Percentiles rank a stretch among this genome's conserved stretches.
phyloP scores from a whole-genome alignment of 805 yeast genomes.

The Naumovozyma dairenensis region DNA sequence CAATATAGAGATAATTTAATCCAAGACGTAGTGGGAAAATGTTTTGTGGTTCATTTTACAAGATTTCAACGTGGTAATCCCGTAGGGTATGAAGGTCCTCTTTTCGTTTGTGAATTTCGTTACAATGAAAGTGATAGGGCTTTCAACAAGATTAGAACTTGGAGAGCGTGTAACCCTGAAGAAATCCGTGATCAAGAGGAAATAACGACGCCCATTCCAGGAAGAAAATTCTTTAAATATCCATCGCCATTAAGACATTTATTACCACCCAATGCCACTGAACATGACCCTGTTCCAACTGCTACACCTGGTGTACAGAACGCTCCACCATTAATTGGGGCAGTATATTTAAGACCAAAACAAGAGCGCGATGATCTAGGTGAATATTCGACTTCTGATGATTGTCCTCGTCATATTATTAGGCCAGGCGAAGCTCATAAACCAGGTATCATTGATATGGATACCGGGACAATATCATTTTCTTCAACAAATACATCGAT shows the following conservation, averaged over 20 bases:
- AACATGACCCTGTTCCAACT: slow-evolving; percentile 67
- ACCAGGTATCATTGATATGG: slow-evolving; percentile 28
- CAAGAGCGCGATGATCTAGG: slow-evolving; percentile 77
- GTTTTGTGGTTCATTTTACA: slow-evolving; percentile 90
- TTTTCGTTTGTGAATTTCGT: slow-evolving; percentile 90
- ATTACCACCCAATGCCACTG: slow-evolving; percentile 66
- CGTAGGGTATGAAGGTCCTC: slow-evolving; percentile 65
- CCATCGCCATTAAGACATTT: slow-evolving; percentile 79
- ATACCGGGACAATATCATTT: slow-evolving; percentile 23
- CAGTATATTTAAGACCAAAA: slow-evolving; percentile 71
- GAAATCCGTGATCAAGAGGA: slow-evolving; percentile 82
- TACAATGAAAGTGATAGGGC: slow-evolving; percentile 84
- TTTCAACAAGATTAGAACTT: slow-evolving; percentile 90
- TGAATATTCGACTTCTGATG: slow-evolving; percentile 48
- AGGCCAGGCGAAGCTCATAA: slow-evolving; percentile 35
- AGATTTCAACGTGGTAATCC: slow-evolving; percentile 94
- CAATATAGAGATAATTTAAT: slow-evolving; percentile 91
- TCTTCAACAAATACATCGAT: slow-evolving; percentile 12
- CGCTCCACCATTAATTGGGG: slow-evolving; percentile 90
- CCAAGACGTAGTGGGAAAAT: slow-evolving; percentile 81
- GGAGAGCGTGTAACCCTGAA: slow-evolving; percentile 98
- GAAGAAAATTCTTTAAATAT: slow-evolving; percentile 57
- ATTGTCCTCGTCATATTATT: slow-evolving; percentile 35
- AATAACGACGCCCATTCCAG: slow-evolving; percentile 61
- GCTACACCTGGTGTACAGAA: slow-evolving; percentile 72